Conservation (phyloP, 148 eudicot genomes). For the Persicaria maculosa region DNA sequence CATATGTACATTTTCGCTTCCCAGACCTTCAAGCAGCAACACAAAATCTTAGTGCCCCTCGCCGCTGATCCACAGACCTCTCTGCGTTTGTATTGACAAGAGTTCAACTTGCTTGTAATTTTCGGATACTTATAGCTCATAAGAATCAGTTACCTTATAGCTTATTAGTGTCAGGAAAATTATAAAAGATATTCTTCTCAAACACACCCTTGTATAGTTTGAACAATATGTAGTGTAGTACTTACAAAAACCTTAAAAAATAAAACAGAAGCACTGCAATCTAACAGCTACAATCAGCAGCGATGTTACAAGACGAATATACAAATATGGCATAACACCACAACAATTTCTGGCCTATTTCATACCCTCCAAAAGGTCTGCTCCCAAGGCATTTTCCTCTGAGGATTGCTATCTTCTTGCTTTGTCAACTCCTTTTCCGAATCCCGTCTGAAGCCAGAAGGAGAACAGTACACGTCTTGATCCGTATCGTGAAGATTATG, state of each 20-base stretch:
- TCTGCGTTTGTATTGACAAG: too few species aligned
- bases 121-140: too few species aligned
- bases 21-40: too few species aligned
- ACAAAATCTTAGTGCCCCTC: too few species aligned
- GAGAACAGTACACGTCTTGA: not conserved
- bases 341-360: not conserved
- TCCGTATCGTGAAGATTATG: not conserved
- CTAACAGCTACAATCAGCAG: not conserved
- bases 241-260: not conserved
- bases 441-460: not conserved
- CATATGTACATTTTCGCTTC: too few species aligned
- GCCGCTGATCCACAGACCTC: too few species aligned
- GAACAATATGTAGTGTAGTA: not conserved
- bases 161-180: too few species aligned
- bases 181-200: not conserved
- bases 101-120: too few species aligned
- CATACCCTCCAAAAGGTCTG: not conserved
- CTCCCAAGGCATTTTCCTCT: not conserved
- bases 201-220: not conserved
- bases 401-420: not conserved
- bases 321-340: not conserved
- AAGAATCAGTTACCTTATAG: too few species aligned
- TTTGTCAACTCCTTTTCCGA: not conserved
- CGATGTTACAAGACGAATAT: not conserved
- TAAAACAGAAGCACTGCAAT: not conserved